Evolutionary conservation across 495 filamentous ascomycete genomes (phyloP).

Genomic region (Penicillium angulare): DNA sequence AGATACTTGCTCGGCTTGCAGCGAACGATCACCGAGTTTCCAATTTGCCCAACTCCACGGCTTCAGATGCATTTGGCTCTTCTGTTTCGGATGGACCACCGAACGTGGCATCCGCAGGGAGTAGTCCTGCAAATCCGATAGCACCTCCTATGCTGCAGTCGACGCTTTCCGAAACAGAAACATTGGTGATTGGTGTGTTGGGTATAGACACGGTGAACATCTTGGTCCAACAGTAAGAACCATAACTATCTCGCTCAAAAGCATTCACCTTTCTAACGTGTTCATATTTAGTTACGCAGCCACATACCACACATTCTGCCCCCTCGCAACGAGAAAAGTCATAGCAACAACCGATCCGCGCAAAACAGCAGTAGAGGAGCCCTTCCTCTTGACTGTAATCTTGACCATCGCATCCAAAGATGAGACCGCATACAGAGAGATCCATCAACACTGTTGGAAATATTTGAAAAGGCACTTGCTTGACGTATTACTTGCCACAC

Average conservation of each 20-base stretch:
- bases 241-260: no score
- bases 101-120: no score
- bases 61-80: no score
- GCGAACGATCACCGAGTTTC: neutral
- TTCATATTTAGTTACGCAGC: neutral
- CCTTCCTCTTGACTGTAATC: constrained; percentile 7
- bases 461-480: constrained; percentile 3
- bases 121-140: no score
- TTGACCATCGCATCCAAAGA: constrained; percentile 9
- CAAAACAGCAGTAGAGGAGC: neutral
- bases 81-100: no score
- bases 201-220: no score
- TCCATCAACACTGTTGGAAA: constrained; percentile 4
- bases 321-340: constrained; percentile 4
- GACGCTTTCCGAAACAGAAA: no score
- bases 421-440: neutral
- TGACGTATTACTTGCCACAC: constrained; percentile 3
- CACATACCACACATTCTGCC: constrained; percentile 12
- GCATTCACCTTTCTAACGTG: no score
- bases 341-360: neutral
- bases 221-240: no score
- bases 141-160: no score
- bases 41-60: neutral
- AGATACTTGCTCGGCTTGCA: constrained; percentile 10
- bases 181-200: no score